These are phyloP conservation scores for Metschnikowia continentalis DNA, from an alignment of 805 yeast genomes.

Conservation along the genomic window DNA sequence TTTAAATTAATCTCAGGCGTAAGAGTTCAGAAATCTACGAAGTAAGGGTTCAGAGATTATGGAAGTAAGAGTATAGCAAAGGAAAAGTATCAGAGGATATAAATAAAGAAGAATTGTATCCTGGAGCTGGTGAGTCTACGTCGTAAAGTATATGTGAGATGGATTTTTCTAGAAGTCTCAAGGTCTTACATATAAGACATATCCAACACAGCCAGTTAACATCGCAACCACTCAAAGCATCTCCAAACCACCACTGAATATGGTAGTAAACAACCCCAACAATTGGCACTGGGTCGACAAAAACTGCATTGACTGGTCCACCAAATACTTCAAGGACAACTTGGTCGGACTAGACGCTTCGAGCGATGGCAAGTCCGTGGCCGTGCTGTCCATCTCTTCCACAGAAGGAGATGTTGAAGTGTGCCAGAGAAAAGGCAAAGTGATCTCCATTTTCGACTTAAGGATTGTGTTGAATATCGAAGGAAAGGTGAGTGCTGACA, in stretches of 20 bases:
- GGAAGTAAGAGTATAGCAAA: background rate
- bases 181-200: conserved; percentile 1
- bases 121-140: background rate
- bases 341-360: conserved; percentile 48
- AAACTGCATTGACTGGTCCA: conserved; percentile 91
- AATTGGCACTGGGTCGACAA: conserved; percentile 99
- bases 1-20: background rate
- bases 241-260: conserved; percentile 24
- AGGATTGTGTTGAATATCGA: conserved; percentile 56
- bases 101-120: background rate
- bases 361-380: conserved; percentile 26
- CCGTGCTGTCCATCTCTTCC: conserved; percentile 45
- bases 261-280: conserved; percentile 96
- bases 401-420: conserved; percentile 97
- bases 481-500: conserved; percentile 33
- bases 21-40: background rate
- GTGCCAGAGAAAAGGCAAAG: conserved; percentile 94
- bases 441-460: conserved; percentile 85
- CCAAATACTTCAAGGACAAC: conserved; percentile 62
- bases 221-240: background rate
- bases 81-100: background rate
- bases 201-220: background rate
- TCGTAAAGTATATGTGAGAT: background rate
- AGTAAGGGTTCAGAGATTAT: background rate
- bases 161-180: conserved; percentile 5